Evolutionary conservation across 176 grass and related monocot genomes (phyloP).

Genomic region (Raddia distichophylla): DNA sequence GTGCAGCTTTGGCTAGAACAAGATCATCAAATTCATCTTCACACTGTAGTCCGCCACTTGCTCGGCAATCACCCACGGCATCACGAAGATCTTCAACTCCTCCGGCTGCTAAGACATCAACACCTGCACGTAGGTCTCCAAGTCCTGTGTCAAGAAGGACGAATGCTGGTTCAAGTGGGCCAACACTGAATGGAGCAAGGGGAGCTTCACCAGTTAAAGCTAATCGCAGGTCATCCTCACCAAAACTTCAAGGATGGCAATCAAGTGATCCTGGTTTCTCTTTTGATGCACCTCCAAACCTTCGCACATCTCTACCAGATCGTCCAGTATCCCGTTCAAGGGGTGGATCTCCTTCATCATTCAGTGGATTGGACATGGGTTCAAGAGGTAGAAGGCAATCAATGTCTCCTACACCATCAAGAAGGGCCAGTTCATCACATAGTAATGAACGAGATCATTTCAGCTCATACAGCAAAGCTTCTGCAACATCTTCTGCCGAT

Average conservation of each 20-base stretch:
- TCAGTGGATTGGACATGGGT: constrained; percentile 52
- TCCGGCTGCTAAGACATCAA: constrained; percentile 57
- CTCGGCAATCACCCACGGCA: constrained; percentile 49
- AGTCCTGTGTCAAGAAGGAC: constrained; percentile 74
- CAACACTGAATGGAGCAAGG: constrained; percentile 48
- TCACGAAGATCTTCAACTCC: constrained; percentile 63
- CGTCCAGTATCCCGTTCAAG: constrained; percentile 60
- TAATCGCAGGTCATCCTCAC: constrained; percentile 68
- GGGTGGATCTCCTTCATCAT: constrained; percentile 69
- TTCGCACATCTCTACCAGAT: constrained; percentile 83
- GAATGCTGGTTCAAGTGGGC: constrained; percentile 64
- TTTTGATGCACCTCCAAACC: constrained; percentile 74
- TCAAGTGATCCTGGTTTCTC: constrained; percentile 73
- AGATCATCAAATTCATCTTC: constrained; percentile 70
- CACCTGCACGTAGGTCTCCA: constrained; percentile 68
- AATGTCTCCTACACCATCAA: constrained; percentile 81
- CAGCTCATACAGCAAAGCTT: constrained; percentile 70
- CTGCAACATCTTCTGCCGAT: constrained; percentile 69
- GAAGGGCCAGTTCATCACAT: constrained; percentile 76
- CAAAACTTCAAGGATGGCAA: constrained; percentile 73
- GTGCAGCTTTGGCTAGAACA: constrained; percentile 46
- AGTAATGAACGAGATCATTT: constrained; percentile 69
- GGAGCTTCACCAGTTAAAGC: constrained; percentile 70
- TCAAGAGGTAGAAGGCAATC: constrained; percentile 77
- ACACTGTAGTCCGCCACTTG: constrained; percentile 62